phyloP scores from a whole-genome alignment of 371 early-diverging fungal genomes.

The Funneliformis caledonium region DNA sequence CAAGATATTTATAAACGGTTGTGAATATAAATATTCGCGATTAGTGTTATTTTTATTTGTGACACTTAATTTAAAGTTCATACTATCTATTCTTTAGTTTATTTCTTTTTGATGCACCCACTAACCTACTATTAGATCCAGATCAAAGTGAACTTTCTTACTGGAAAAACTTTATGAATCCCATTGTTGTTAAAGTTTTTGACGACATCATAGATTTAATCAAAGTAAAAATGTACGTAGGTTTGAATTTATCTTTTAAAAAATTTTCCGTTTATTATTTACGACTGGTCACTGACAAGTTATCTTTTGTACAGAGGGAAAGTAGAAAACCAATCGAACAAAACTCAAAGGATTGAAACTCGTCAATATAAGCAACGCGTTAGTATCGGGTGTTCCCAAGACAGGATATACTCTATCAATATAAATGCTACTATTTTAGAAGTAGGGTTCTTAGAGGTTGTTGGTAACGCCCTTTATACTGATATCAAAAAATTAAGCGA shows the following conservation, averaged over 20 bases:
- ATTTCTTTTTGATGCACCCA: slow-evolving; percentile 30
- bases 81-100: slow-evolving; percentile 33
- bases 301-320: slow-evolving; percentile 6
- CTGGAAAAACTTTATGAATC: slow-evolving; percentile 12
- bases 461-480: slow-evolving; percentile 31
- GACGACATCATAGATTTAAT: slow-evolving; percentile 28
- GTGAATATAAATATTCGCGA: slow-evolving; percentile 33
- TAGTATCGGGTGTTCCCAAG: slow-evolving; percentile 25
- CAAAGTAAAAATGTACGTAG: not conserved
- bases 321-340: slow-evolving; percentile 8
- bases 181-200: slow-evolving; percentile 24
- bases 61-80: slow-evolving; percentile 26
- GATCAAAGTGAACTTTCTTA: slow-evolving; percentile 29
- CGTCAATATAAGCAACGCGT: slow-evolving; percentile 15
- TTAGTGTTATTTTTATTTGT: slow-evolving; percentile 24
- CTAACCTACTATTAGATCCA: slow-evolving; percentile 26
- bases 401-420: slow-evolving; percentile 28
- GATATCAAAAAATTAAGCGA: slow-evolving; percentile 31
- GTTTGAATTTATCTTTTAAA: not conserved
- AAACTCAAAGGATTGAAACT: slow-evolving; percentile 29
- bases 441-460: slow-evolving; percentile 35
- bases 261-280: slow-evolving; percentile 7
- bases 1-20: slow-evolving; percentile 34
- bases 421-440: slow-evolving; percentile 28
- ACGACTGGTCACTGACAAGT: not conserved